Base-by-base conservation (phyloP, 177 flowering plant genomes). In the Tripterygium wilfordii region DNA sequence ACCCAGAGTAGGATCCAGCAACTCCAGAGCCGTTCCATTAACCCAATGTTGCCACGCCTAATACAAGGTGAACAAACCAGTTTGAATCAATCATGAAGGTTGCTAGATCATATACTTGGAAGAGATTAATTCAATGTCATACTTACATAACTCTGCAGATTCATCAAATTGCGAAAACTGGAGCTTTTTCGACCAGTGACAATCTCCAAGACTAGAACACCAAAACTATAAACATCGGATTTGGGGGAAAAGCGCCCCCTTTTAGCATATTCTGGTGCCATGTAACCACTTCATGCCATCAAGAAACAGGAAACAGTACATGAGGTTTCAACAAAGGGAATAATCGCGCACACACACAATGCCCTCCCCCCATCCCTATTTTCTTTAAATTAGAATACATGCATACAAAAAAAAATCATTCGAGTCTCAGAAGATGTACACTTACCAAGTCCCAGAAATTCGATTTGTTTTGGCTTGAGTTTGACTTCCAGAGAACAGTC, bases 211-310 rank as follows among this genome's bases (percentile, higher is more conserved):
- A 57, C 61, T n/a, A 57, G 8, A 36, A 57, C 25, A 4, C 61
- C 61, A 13, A 48, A 48, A 42, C 61, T 48, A 21, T 49, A 57
- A 33, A 39, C 48, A 10, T 56, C 60, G 2, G 53, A 56, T 48
- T 56, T 56, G 6, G 53, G 39, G 23, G 61, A 57, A 12, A 57
- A 57, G 22, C 49, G 48, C 9, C 54, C 61, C 0, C 33, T 32
- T 29, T 49, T 49, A 19, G 26, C 54, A 28, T 49, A 57, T 29
- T 57, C 61, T 10, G 54, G 61, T 7, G 54, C 61, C 61, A 57
- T 57, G 37, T 57, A 57, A 10, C 61, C 61, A 49, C 61, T 57
- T 33, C 48, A 40, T n/a, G 22, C 16, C 35, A 49, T 18, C 15
- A 39, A 29, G 6, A 46, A 22, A 38, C 15, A 27, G 8, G 15